Conservation (phyloP, 2,329 filamentous ascomycete species). For the Geosmithia morbida region DNA sequence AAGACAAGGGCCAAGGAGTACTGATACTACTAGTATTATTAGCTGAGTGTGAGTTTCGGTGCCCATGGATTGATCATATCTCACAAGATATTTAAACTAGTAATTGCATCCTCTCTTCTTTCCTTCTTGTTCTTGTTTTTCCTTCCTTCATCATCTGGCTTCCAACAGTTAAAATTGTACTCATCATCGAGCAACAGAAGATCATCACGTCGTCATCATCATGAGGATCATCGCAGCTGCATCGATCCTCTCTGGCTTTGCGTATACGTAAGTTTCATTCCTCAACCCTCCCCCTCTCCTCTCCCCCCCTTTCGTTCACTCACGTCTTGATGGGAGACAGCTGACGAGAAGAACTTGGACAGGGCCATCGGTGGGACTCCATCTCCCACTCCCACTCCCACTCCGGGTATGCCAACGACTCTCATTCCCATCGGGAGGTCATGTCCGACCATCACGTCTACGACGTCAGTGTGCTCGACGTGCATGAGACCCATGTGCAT, state of each 20-base stretch:
- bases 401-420: not conserved
- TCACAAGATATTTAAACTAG: no score
- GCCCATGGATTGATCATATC: no score
- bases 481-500: slow-evolving; percentile 17
- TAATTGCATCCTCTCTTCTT: no score
- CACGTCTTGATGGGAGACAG: no score
- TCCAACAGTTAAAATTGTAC: not conserved
- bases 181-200: not conserved
- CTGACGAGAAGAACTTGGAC: not conserved
- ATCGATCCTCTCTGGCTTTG: not conserved
- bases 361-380: not conserved
- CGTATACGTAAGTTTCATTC: not conserved
- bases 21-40: no score
- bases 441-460: slow-evolving; percentile 20
- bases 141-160: not conserved
- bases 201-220: not conserved
- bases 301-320: no score
- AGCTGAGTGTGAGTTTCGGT: no score
- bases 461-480: slow-evolving; percentile 15
- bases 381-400: not conserved
- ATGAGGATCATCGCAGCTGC: not conserved
- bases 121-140: not conserved
- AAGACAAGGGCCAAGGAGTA: no score
- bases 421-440: not conserved
- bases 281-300: no score